Evolutionary conservation across 2,329 filamentous ascomycete genomes (phyloP).

Genomic region (Xylariaceae sp.): DNA sequence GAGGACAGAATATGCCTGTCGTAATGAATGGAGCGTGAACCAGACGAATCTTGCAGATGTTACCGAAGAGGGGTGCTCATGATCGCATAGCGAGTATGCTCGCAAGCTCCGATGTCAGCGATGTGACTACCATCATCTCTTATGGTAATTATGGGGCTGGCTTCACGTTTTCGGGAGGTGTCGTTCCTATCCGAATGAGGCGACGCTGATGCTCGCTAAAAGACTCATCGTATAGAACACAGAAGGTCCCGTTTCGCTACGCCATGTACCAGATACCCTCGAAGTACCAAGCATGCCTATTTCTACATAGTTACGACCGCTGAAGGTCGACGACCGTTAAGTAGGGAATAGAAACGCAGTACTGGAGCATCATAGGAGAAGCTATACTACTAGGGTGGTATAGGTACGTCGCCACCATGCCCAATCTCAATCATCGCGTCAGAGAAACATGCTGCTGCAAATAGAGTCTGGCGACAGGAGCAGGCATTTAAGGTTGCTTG

Average conservation of each 20-base stretch:
- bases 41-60: constrained; percentile 19
- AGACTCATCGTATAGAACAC: background rate
- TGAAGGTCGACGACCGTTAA: background rate
- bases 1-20: constrained; percentile 3
- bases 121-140: background rate
- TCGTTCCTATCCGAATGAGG: too few species aligned
- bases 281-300: constrained; percentile 1
- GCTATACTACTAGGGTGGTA: too few species aligned
- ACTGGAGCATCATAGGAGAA: too few species aligned
- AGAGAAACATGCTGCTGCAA: constrained; percentile 16
- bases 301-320: constrained; percentile 11
- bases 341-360: background rate
- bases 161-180: too few species aligned
- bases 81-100: too few species aligned
- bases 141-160: too few species aligned
- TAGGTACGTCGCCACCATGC: too few species aligned
- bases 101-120: too few species aligned
- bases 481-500: constrained; percentile 27
- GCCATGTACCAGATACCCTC: background rate
- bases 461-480: constrained; percentile 15
- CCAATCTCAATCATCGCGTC: background rate
- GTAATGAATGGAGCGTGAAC: background rate
- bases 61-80: constrained; percentile 13
- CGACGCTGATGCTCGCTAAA: background rate
- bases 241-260: constrained; percentile 7